Evolutionary conservation across 106 monocot genomes (phyloP).

Genomic region (Apostasia ramifera): DNA sequence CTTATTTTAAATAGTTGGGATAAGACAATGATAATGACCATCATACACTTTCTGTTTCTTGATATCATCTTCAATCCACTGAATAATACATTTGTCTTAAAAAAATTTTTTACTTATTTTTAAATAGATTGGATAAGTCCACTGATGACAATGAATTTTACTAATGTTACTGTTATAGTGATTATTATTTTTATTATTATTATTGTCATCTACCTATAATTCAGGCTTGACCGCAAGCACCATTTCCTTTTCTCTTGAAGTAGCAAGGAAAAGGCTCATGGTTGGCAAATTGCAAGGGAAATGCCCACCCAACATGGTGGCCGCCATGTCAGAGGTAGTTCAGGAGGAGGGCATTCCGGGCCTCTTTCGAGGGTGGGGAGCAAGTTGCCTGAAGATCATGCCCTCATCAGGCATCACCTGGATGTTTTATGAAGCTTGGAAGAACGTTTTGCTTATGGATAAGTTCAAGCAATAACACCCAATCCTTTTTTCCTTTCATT

Average conservation of each 20-base stretch:
- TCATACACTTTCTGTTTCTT: no score
- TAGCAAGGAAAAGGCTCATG: slow-evolving; percentile 84
- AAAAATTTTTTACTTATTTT: no score
- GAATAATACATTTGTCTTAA: no score
- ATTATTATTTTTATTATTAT: no score
- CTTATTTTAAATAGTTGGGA: no score
- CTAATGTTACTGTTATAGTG: no score
- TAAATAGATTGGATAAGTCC: no score
- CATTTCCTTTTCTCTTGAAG: slow-evolving; percentile 85
- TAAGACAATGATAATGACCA: no score
- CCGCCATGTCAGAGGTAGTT: slow-evolving; percentile 56
- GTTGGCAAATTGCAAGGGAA: slow-evolving; percentile 72
- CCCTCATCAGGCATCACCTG: slow-evolving; percentile 90
- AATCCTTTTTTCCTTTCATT: no score
- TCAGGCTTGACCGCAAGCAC: slow-evolving; percentile 89
- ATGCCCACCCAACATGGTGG: slow-evolving; percentile 84
- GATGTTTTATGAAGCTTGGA: slow-evolving; percentile 99
- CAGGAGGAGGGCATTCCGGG: slow-evolving; percentile 55
- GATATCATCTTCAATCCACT: no score
- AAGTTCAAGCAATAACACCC: slow-evolving; percentile 13
- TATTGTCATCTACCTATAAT: no score
- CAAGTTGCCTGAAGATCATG: slow-evolving; percentile 91
- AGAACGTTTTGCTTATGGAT: slow-evolving; percentile 54
- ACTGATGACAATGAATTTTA: no score
- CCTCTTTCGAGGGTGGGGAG: slow-evolving; percentile 89